Evolutionary conservation across 2,329 filamentous ascomycete species (phyloP).

Genomic region (Diaporthe australafricana): DNA sequence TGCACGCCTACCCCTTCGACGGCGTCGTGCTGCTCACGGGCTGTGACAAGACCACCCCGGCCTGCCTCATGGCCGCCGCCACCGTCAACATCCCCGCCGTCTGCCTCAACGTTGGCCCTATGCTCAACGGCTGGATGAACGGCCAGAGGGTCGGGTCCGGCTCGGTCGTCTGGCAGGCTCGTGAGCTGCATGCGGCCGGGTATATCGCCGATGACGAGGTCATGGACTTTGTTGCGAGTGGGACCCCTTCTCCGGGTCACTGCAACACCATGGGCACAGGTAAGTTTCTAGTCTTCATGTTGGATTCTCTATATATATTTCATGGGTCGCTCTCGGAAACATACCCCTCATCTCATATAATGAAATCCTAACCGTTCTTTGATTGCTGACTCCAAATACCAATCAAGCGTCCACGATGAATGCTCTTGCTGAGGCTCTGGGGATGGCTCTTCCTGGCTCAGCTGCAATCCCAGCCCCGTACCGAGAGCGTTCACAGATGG

Average conservation of each 20-base stretch:
- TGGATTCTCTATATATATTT: background rate
- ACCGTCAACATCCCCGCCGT: constrained; percentile 64
- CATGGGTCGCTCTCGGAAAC: background rate
- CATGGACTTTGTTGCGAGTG: constrained; percentile 55
- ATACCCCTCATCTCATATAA: background rate
- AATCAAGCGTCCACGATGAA: constrained; percentile 61
- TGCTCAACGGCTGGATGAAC: constrained; percentile 61
- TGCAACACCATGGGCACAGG: constrained; percentile 65
- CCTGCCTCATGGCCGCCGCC: constrained; percentile 62
- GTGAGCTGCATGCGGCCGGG: constrained; percentile 59
- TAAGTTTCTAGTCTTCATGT: background rate
- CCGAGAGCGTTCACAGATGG: constrained; percentile 58
- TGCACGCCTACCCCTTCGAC: constrained; percentile 61
- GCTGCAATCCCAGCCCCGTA: constrained; percentile 64
- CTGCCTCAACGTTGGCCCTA: constrained; percentile 63
- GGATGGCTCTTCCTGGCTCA: constrained; percentile 63
- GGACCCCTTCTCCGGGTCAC: constrained; percentile 59
- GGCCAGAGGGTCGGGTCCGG: constrained; percentile 57
- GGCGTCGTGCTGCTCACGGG: constrained; percentile 63
- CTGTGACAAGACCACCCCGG: constrained; percentile 65
- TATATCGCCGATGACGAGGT: constrained; percentile 57
- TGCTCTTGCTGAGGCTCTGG: constrained; percentile 62
- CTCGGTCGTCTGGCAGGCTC: constrained; percentile 59
- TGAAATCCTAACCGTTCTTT: background rate
- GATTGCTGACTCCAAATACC: background rate